Base-by-base conservation (phyloP, 805 yeast species). In the Blastobotrys parvus region DNA sequence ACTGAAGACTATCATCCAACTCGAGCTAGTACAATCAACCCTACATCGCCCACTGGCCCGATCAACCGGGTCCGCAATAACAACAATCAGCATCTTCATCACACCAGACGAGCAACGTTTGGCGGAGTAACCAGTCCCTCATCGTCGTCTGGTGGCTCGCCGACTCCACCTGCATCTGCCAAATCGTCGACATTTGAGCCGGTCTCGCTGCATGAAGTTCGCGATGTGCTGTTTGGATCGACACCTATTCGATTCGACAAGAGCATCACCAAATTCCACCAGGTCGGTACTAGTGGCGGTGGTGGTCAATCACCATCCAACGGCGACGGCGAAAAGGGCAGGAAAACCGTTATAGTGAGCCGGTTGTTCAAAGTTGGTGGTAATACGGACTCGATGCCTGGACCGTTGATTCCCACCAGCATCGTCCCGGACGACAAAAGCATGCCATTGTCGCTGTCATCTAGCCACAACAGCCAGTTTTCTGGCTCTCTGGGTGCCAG, bases 141-240 rank as follows among this genome's bases (percentile, higher is more conserved):
- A n/a, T n/a, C n/a, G n/a, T n/a, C n/a, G n/a, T n/a, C n/a, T n/a
- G n/a, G n/a, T n/a, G n/a, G n/a, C n/a, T n/a, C n/a, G n/a, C n/a
- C n/a, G n/a, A 19, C 34, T 17, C 32, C 25, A n/a, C 37, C 22
- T 17, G 3, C 7, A 8, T 7, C 10, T 25, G 10, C 29, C 7
- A 25, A 7, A 8, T 25, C 29, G 11, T 25, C 29, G 10, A 8
- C 7, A 8, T 25, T 25, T 11, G 45, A 23, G 25, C 39, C 5
- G 35, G 32, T n/a, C 17, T 25, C 21, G 2, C 35, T n/a, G 21
- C 25, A 39, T 16, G 16, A 18, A 11, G 30, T 54, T 19, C 48
- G 45, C 34, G 57, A 53, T 25, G 41, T 50, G 16, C 51, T 51
- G 13, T 54, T 54, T 32, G 58, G 58, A 4, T 37, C 46, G 27